Conservation (phyloP, 2,329 filamentous ascomycete genomes). For the Botrytis cinerea region DNA sequence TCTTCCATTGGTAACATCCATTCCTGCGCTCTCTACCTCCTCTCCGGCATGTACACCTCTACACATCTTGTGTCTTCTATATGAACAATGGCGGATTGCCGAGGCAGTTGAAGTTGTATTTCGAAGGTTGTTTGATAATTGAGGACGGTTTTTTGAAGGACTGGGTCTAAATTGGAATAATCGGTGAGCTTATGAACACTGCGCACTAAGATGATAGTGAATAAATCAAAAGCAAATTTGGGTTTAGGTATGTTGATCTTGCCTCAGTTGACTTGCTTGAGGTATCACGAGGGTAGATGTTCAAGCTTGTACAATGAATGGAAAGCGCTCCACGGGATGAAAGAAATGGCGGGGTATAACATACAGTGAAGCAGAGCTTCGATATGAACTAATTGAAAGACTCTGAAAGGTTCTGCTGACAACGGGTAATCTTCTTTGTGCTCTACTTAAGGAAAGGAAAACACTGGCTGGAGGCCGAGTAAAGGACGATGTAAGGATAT, state of each 20-base stretch:
- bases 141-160: slow-evolving; percentile 32
- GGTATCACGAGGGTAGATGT: slow-evolving; percentile 1
- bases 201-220: slow-evolving; percentile 3
- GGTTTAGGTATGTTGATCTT: neutral
- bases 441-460: slow-evolving; percentile 27
- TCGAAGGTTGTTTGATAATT: slow-evolving; percentile 30
- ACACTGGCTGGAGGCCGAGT: slow-evolving; percentile 34
- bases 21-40: slow-evolving; percentile 56
- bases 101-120: slow-evolving; percentile 32
- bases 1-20: slow-evolving; percentile 65
- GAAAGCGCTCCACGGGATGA: slow-evolving; percentile 15
- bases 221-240: neutral
- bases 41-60: slow-evolving; percentile 56
- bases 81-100: slow-evolving; percentile 65
- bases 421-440: slow-evolving; percentile 33
- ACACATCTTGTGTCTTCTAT: slow-evolving; percentile 72
- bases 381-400: slow-evolving; percentile 21
- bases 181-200: slow-evolving; percentile 14
- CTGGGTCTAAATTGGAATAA: slow-evolving; percentile 30
- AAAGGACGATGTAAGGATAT: slow-evolving; percentile 32
- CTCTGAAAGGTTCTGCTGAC: slow-evolving; percentile 23
- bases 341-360: slow-evolving; percentile 21
- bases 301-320: neutral
- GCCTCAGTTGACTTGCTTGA: slow-evolving; percentile 14
- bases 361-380: slow-evolving; percentile 23